Evolutionary conservation across 169 alveolate genomes (phyloP).

Genomic region (Cryptosporidium tyzzeri): DNA sequence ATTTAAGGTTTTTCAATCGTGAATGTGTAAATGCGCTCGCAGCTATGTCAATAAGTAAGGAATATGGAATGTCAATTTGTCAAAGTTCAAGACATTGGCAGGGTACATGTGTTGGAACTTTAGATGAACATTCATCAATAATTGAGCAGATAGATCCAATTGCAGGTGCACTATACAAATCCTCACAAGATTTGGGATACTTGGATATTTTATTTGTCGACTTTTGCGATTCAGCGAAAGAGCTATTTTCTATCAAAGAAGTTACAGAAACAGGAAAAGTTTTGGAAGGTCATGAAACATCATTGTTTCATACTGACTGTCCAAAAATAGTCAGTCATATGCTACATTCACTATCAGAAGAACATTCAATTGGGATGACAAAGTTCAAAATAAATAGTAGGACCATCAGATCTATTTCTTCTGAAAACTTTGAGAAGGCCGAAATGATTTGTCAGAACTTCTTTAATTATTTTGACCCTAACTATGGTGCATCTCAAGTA

Average conservation of each 20-base stretch:
- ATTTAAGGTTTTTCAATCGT: constrained; percentile 60
- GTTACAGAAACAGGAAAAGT: constrained; percentile 66
- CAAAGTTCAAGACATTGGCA: constrained; percentile 76
- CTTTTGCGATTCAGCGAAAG: constrained; percentile 49
- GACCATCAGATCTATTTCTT: constrained; percentile 1
- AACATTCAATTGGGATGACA: background rate
- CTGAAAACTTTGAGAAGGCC: constrained; percentile 60
- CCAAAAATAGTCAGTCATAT: constrained; percentile 38
- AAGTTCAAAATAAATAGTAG: background rate
- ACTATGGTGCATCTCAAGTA: constrained; percentile 64
- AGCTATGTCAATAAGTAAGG: constrained; percentile 61
- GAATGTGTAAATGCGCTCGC: constrained; percentile 73
- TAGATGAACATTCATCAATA: constrained; percentile 10
- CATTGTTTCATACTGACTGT: constrained; percentile 51
- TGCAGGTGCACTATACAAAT: constrained; percentile 53
- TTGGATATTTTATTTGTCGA: constrained; percentile 48
- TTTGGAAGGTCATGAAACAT: constrained; percentile 64
- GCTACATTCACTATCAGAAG: constrained; percentile 61
- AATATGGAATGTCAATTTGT: constrained; percentile 51
- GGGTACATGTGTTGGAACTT: constrained; percentile 60
- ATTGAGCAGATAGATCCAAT: constrained; percentile 64
- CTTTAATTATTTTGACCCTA: constrained; percentile 34
- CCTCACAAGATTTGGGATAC: constrained; percentile 70
- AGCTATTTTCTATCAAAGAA: constrained; percentile 30
- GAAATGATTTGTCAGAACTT: constrained; percentile 67